These are phyloP conservation scores for Arabidopsis arenosa DNA, from an alignment of 345 rosid species.

Conservation along the genomic window DNA sequence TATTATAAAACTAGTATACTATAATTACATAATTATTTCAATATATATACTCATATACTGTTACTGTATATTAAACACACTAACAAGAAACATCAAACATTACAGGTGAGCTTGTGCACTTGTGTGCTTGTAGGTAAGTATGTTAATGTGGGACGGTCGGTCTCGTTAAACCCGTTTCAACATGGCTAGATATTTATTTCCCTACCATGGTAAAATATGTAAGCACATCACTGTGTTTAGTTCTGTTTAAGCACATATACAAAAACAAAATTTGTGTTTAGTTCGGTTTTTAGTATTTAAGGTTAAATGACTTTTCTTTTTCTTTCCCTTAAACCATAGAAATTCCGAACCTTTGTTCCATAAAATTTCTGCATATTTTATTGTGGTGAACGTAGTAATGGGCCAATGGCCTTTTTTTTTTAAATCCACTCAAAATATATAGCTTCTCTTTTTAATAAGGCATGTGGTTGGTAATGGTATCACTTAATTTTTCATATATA, in stretches of 20 bases:
- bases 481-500: no score
- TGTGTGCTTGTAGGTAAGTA: constrained; percentile 30
- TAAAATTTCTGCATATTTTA: no score
- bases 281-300: not conserved
- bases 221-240: not conserved
- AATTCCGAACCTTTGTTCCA: no score
- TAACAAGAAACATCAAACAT: not conserved
- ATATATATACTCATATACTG: no score
- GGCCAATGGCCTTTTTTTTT: no score
- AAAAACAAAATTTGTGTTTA: not conserved
- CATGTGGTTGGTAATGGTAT: not conserved
- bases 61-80: no score
- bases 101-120: constrained; percentile 3
- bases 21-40: not conserved
- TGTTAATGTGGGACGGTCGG: constrained; percentile 34
- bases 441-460: not conserved
- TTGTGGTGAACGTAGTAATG: no score
- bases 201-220: constrained; percentile 3
- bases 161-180: constrained; percentile 27
- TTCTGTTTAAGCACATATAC: no score
- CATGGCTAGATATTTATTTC: not conserved
- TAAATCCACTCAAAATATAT: no score
- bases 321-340: no score
- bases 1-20: not conserved
- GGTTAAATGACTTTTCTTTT: not conserved